Evolutionary conservation across 176 grass and related monocot species (phyloP).

Genomic region (Eleusine indica): DNA sequence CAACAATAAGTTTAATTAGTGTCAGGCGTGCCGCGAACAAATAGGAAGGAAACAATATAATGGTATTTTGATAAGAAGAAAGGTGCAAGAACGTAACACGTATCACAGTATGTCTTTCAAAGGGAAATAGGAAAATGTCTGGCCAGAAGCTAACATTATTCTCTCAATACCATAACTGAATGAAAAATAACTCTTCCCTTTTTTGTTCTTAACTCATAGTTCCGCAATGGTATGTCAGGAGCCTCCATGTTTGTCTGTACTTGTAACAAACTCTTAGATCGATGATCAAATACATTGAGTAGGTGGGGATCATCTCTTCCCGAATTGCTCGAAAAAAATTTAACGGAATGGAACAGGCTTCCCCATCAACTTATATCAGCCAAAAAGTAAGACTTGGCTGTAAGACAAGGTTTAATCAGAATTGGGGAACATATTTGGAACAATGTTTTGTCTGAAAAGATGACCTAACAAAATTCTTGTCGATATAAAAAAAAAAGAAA

Average conservation of each 20-base stretch:
- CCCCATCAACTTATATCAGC: too few relatives aligned
- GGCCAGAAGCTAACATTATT: not conserved
- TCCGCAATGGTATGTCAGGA: too few relatives aligned
- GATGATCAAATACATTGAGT: too few relatives aligned
- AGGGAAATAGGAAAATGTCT: too few relatives aligned
- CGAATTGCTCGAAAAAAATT: too few relatives aligned
- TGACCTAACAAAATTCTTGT: not conserved
- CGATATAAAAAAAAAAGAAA: not conserved
- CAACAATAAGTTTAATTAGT: conserved; percentile 18
- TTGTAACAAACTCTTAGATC: too few relatives aligned
- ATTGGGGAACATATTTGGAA: not conserved
- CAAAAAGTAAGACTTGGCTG: too few relatives aligned
- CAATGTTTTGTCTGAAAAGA: not conserved
- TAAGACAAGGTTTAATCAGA: not conserved
- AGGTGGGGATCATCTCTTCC: too few relatives aligned
- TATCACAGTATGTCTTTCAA: not conserved
- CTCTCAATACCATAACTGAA: not conserved
- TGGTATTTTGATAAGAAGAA: not conserved
- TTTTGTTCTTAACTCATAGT: too few relatives aligned
- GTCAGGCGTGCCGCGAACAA: not conserved
- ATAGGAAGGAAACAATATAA: not conserved
- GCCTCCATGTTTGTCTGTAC: too few relatives aligned
- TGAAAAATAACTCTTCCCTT: not conserved
- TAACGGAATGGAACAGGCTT: not conserved
- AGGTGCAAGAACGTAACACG: not conserved